Base-by-base conservation (phyloP, 805 yeast species). In the Debaryomyces tyrocola region DNA sequence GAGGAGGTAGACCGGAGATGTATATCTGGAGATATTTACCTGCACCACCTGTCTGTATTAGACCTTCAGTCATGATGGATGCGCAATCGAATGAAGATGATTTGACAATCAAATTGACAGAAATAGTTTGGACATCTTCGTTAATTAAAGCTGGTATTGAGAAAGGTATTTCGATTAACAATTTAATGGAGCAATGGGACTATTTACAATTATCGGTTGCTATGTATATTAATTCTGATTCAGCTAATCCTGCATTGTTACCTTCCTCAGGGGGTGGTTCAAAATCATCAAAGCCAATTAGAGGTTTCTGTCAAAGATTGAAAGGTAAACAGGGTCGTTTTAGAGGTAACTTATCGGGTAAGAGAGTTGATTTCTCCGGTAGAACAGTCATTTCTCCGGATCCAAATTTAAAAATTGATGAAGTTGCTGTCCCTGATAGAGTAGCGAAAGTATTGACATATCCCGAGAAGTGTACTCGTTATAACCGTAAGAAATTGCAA, bases 251-350 rank as follows among this genome's bases (percentile, higher is more conserved):
- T 11, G 83, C 90, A 4, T 76, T 84, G 64, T 64, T 84, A 52
- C 96, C 96, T 2, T 86, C 87, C 21, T 73, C 78, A 17, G 80
- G 80, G 51, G 77, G 84, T 29, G 60, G 63, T 11, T 54, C 72
- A 8, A 87, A 87, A 57, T 54, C 67, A 21, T 77, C 89, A 24
- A 83, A 83, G 57, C 94, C 94, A 7, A 94, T 94, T 50, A 77
- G 98, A 60, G 99, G 97, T 4, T 83, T 94, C 53, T 94, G 99
- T 66, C 99, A 94, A 73, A 82, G 99, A 62, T 77, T 94, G 53
- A 94, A 94, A 70, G 99, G 99, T 66, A 94, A 94, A 57, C 98
- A 94, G 70, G 99, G 99, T 60, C 85, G 99, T 64, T 95, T 94
- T 73, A 82, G 99, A 76, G 99, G 99, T 55, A 94, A 94, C 62